phyloP scores from a whole-genome alignment of 371 early-diverging fungal species.

The Mortierella sp. region DNA sequence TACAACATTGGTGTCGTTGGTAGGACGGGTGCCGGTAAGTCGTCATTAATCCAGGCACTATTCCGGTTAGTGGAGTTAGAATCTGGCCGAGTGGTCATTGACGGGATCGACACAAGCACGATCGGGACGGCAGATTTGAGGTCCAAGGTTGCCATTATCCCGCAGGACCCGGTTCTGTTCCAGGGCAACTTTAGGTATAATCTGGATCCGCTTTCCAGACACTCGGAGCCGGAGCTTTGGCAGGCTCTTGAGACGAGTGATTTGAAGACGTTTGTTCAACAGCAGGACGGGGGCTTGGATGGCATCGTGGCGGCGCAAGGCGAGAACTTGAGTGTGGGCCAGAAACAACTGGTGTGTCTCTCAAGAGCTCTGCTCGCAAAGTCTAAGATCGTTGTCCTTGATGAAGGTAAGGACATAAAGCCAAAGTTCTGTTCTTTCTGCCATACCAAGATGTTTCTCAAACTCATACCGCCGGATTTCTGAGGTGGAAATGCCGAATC shows the following conservation, averaged over 20 bases:
- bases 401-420: constrained; percentile 68
- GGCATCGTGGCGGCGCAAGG: constrained; percentile 77
- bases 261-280: constrained; percentile 71
- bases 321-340: constrained; percentile 85
- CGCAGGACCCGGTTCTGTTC: constrained; percentile 96
- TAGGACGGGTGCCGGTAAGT: constrained; percentile 96
- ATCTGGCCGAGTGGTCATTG: constrained; percentile 69
- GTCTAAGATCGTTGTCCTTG: constrained; percentile 82
- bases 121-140: constrained; percentile 85
- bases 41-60: constrained; percentile 84
- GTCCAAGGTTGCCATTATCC: constrained; percentile 88
- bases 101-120: constrained; percentile 84
- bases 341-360: constrained; percentile 88
- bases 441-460: constrained; percentile 46
- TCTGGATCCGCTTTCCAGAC: constrained; percentile 83
- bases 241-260: constrained; percentile 79
- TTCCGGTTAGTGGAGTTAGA: constrained; percentile 92
- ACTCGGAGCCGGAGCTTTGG: constrained; percentile 88
- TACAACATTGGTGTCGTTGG: constrained; percentile 93
- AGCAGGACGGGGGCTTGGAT: constrained; percentile 77
- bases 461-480: constrained; percentile 7
- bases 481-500: background rate
- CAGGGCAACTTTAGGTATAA: constrained; percentile 70
- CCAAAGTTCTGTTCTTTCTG: background rate
- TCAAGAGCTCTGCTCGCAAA: constrained; percentile 84